Base-by-base conservation (phyloP, 2,329 filamentous ascomycete species). In the Fusarium longipes region DNA sequence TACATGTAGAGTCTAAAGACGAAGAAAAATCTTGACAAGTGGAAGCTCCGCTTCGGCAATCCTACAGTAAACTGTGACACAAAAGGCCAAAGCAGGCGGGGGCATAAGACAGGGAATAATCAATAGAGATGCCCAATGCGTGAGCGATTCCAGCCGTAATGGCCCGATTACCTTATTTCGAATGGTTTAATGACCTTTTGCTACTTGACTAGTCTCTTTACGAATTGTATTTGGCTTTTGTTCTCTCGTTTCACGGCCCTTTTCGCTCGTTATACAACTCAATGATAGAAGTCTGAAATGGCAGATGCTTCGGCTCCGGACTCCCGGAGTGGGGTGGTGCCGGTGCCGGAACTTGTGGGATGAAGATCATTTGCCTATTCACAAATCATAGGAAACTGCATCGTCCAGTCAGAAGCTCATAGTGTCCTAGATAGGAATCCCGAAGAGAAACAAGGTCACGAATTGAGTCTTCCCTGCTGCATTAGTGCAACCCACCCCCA, bases 51-150 rank as follows among this genome's bases (percentile, higher is more conserved):
- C 65, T 64, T 60, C 47, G 62, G 58, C 51, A 72, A 63, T 70
- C 69, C 69, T 70, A 63, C 61, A 57, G 55, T 48, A 49, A 52
- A 55, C 52, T 59, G 62, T 65, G 62, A 63, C 60, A 63, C 39
- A 44, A 44, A 57, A 45, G 36, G 29, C 43, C 58, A 63, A 64
- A 52, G 38, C 25, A 52, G 64, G 60, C 59, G 60, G 60, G 58
- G 60, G 35, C 51, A 58, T 63, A 52, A 52, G 51, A 64, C 59
- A 64, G 59, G 60, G 59, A 58, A 58, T 47, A 50, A 27, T 30
- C 30, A 38, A 29, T 43, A 56, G 24, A 49, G 24, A 35, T 54
- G 51, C 59, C 63, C 63, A 64, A 61, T 67, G 63, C 57, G 57
- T 50, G 39, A 61, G 29, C 32, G 45, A 50, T 50, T 43, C 36